A percentile compares a stretch with the other conserved stretches of the same genome.
These are phyloP conservation scores for Venturia oleaginea DNA, from an alignment of 2,329 filamentous ascomycete genomes.

Conservation along the genomic window DNA sequence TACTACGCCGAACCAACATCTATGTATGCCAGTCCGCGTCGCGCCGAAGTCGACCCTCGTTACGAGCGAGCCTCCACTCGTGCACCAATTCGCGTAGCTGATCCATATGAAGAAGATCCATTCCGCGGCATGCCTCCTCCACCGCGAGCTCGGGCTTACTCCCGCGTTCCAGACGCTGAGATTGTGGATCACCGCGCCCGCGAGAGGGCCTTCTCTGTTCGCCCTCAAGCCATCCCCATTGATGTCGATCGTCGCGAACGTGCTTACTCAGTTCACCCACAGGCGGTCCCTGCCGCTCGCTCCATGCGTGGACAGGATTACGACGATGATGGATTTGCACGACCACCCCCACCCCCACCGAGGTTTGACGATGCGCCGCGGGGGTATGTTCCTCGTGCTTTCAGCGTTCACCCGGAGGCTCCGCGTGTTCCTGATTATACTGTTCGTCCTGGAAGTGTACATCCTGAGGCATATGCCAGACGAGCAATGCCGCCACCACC, in stretches of 20 bases:
- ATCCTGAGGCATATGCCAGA: neutral
- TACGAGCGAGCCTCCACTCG: slow-evolving; percentile 2
- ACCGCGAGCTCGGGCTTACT: slow-evolving; percentile 8
- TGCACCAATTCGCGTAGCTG: neutral
- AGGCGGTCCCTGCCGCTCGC: neutral
- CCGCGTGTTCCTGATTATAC: neutral
- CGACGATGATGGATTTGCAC: neutral
- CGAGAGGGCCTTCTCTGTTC: slow-evolving; percentile 3
- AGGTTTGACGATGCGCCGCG: neutral
- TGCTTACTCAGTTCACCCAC: slow-evolving; percentile 9
- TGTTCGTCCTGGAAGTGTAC: slow-evolving; percentile 3
- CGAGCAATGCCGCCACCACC: slow-evolving; percentile 6
- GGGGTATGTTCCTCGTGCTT: slow-evolving; percentile 22
- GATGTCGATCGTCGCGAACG: neutral
- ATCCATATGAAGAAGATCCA: slow-evolving; percentile 8
- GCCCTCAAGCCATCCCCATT: slow-evolving; percentile 2
- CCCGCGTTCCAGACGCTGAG: slow-evolving; percentile 4
- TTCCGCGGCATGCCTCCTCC: slow-evolving; percentile 10
- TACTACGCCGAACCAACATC: slow-evolving; percentile 47
- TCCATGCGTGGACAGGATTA: neutral
- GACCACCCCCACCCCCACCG: slow-evolving; percentile 1
- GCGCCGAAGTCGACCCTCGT: neutral
- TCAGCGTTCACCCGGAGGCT: slow-evolving; percentile 31
- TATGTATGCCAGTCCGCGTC: neutral
- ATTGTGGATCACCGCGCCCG: slow-evolving; percentile 6